phyloP scores from a whole-genome alignment of 306 rosid genomes.

The Purshia tridentata region DNA sequence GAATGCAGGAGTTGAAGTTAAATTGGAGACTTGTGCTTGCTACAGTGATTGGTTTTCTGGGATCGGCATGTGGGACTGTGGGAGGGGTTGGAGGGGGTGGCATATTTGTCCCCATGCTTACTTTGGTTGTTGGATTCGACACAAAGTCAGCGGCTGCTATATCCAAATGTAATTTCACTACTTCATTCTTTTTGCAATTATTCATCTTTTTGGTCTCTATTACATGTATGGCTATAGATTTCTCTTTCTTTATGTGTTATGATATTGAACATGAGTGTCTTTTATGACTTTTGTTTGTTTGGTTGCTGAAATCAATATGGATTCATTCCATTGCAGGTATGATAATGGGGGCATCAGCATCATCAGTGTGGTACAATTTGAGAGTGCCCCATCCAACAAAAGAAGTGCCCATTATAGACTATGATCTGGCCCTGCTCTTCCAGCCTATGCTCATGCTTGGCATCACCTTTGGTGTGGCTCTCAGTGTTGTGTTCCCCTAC shows the following conservation, averaged over 20 bases:
- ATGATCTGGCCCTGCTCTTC: conserved; percentile 81
- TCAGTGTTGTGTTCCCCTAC: conserved; percentile 90
- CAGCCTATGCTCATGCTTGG: conserved; percentile 98
- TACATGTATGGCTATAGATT: not conserved
- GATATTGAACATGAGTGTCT: not conserved
- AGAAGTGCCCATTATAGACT: conserved; percentile 79
- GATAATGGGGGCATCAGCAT: conserved; percentile 93
- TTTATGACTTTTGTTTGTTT: not conserved
- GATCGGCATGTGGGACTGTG: conserved; percentile 91
- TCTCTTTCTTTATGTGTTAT: not conserved
- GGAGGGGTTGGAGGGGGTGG: conserved; percentile 99
- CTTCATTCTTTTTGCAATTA: not conserved
- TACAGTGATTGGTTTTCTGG: conserved; percentile 77
- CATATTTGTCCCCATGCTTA: conserved; percentile 94
- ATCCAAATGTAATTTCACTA: conserved; percentile 62
- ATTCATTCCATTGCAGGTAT: conserved; percentile 49
- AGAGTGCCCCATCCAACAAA: conserved; percentile 86
- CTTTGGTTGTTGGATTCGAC: conserved; percentile 81
- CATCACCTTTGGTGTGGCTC: conserved; percentile 80
- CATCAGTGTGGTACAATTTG: conserved; percentile 89
- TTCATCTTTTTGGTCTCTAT: not conserved
- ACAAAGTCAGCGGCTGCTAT: conserved; percentile 95
- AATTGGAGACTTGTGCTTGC: conserved; percentile 71
- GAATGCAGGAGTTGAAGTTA: conserved; percentile 56
- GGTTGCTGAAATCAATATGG: not conserved